Base-by-base conservation (phyloP, 345 rosid genomes). In the Nephelium lappaceum region DNA sequence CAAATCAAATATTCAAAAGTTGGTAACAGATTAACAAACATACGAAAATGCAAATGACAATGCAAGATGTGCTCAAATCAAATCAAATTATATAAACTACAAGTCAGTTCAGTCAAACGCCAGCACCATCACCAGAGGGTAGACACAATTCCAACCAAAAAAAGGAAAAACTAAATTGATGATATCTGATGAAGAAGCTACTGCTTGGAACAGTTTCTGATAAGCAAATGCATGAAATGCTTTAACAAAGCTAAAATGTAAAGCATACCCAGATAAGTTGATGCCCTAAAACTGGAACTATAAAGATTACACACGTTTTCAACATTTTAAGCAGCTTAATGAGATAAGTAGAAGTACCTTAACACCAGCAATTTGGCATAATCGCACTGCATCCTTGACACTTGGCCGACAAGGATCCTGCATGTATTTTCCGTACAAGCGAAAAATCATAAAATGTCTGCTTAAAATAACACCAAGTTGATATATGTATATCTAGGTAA, bases 391-490 rank as follows among this genome's bases (percentile, higher is more conserved):
- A 79, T 91, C 86, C 87, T 75, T 86, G 73, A 94, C 99, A 74
- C 95, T 90, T 5, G 88, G 89, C 45, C 99, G 98, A 75, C 99
- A 96, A 76, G 99, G 99, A 85, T 96, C 99, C 99, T 96, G 84
- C 85, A 85, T 66, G 73, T 58, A 69, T 61, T 68, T 31, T 67
- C 76, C 38, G 67, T 60, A 15, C 57, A 43, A 70, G 65, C 63
- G 51, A 64, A 49, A 65, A n/a, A 49, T 7, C 9, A 64, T 27
- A 12, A 6, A 61, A 61, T 24, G 21, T 16, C 39, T 61, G 41
- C 11, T n/a, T 42, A 42, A 63, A 73, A 27, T 31, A 73, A 41
- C 36, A 31, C 36, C 51, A 41, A 3, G 21, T 39, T 60, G 51
- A 27, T 5, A 27, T 5, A 51, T 16, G 23, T 19, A 36, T 16